Percentiles rank a stretch among this genome's conserved stretches.
phyloP scores from a whole-genome alignment of 73 alveolate genomes.

The Loxodes magnus region DNA sequence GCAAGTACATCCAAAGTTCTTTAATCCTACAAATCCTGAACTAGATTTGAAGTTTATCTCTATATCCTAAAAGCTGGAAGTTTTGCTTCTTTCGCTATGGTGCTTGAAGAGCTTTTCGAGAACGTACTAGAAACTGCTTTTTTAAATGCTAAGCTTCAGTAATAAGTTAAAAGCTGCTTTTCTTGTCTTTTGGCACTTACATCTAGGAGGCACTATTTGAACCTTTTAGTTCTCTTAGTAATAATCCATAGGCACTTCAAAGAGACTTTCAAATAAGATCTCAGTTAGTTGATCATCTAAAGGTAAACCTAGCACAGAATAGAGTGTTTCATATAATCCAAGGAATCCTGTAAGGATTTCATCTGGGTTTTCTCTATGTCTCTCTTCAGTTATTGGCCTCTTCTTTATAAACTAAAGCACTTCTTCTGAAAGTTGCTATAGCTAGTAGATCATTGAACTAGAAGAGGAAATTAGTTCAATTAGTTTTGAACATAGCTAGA shows the following conservation, averaged over 20 bases:
- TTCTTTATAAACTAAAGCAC: not conserved
- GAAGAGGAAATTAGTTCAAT: not conserved
- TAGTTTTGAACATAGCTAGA: not conserved
- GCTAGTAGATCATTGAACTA: not conserved
- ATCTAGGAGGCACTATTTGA: conserved; percentile 24
- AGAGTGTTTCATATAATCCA: not conserved
- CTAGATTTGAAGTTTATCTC: conserved; percentile 32
- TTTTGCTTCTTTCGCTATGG: conserved; percentile 44
- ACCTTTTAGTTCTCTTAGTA: not conserved
- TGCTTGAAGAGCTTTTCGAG: conserved; percentile 22
- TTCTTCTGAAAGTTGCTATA: no score
- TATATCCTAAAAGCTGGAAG: conserved; percentile 41
- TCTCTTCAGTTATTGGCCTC: not conserved
- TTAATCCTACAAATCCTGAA: conserved; percentile 80
- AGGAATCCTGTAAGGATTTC: conserved; percentile 11
- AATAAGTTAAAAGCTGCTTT: conserved; percentile 50
- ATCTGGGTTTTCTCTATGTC: not conserved
- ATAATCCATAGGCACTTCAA: not conserved
- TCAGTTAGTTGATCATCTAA: not conserved
- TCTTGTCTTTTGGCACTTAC: conserved; percentile 34
- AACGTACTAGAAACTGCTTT: conserved; percentile 11
- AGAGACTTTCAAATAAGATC: not conserved
- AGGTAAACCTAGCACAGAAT: no score
- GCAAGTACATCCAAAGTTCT: conserved; percentile 89
- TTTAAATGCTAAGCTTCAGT: conserved; percentile 22